A percentile compares a stretch with the other conserved stretches of the same genome.
Evolutionary conservation across 2,329 filamentous ascomycete genomes (phyloP).

Genomic region (Aspergillus luchuensis): DNA sequence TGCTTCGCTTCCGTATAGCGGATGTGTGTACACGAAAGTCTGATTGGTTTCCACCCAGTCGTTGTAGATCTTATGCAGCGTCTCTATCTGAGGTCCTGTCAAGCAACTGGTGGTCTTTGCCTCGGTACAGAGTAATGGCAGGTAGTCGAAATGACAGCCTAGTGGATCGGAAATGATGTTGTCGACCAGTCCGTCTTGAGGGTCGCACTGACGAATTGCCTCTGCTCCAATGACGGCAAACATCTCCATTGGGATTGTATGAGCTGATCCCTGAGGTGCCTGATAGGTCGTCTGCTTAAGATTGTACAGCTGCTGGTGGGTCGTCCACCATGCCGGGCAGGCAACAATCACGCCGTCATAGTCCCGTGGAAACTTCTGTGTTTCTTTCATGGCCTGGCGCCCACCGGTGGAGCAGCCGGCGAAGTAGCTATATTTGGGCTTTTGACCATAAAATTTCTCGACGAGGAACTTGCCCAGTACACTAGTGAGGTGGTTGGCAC

Average conservation of each 20-base stretch:
- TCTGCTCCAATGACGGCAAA: neutral
- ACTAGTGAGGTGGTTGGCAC: neutral
- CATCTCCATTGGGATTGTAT: neutral
- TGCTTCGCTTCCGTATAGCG: neutral
- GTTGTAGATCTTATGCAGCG: neutral
- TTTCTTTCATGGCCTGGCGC: neutral
- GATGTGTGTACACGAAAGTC: neutral
- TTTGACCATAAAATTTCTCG: neutral
- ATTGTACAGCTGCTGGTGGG: neutral
- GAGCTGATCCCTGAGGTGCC: neutral
- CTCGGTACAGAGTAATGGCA: neutral
- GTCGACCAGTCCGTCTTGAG: constrained; percentile 2
- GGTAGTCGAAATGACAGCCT: neutral
- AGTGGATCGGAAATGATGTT: neutral
- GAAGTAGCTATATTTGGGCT: neutral
- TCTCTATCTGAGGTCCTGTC: neutral
- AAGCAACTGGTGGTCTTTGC: neutral
- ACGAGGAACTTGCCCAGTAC: neutral
- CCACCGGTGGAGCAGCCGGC: constrained; percentile 4
- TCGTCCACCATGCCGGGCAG: constrained; percentile 1
- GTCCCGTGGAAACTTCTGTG: neutral
- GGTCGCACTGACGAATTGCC: neutral
- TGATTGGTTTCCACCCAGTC: constrained; percentile 1
- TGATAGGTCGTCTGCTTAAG: neutral
- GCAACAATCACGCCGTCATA: neutral